Conservation (phyloP, 345 rosid species). For the Citrus reticulata region DNA sequence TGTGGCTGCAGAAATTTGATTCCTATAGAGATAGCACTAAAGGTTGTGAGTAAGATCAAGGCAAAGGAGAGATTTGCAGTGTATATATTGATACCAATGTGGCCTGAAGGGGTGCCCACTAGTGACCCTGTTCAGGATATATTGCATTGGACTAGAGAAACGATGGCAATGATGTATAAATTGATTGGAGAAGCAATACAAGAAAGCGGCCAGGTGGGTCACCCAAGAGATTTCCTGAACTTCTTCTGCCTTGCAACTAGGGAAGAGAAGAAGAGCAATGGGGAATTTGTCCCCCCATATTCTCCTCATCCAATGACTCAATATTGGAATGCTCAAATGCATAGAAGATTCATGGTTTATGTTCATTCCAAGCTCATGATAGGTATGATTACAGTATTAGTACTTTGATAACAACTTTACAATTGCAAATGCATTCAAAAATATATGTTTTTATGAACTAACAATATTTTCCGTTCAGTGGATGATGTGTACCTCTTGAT, state of each 20-base stretch:
- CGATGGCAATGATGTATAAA: constrained; percentile 78
- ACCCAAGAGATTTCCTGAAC: constrained; percentile 78
- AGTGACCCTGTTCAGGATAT: constrained; percentile 83
- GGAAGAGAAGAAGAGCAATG: constrained; percentile 53
- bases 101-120: constrained; percentile 90
- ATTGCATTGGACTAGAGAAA: constrained; percentile 87
- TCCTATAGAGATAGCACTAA: constrained; percentile 77
- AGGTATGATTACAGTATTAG: constrained; percentile 35
- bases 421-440: background rate
- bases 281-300: constrained; percentile 50
- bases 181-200: constrained; percentile 63
- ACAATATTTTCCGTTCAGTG: constrained; percentile 29
- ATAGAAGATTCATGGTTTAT: constrained; percentile 86
- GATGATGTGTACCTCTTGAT: constrained; percentile 65
- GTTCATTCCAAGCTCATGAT: constrained; percentile 97
- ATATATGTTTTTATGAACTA: background rate
- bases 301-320: constrained; percentile 56
- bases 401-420: background rate
- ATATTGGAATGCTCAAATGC: constrained; percentile 78
- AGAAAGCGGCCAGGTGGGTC: constrained; percentile 43
- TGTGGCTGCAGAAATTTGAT: constrained; percentile 79
- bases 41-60: constrained; percentile 56
- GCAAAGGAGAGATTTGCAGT: constrained; percentile 66
- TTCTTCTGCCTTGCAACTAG: constrained; percentile 92
- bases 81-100: constrained; percentile 87